Conservation (phyloP, 768 basidiomycete genomes). For the Termitomyces heimii region DNA sequence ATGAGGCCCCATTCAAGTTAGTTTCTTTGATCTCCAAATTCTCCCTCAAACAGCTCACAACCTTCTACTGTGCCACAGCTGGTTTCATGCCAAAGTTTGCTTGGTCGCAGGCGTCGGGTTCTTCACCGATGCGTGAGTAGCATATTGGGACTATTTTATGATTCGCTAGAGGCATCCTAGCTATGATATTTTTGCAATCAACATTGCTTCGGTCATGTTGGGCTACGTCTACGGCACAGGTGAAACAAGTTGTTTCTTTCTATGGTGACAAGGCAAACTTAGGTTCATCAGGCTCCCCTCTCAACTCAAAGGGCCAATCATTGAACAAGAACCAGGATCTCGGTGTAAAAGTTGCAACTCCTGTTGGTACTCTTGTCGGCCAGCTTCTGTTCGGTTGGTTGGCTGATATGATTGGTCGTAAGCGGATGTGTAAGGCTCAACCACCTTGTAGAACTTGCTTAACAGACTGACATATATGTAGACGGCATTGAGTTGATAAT, state of each 20-base stretch:
- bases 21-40: not conserved
- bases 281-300: not conserved
- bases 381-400: constrained; percentile 79
- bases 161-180: constrained; percentile 20
- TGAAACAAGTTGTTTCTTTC: constrained; percentile 6
- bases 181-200: constrained; percentile 89
- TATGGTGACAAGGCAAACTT: not conserved
- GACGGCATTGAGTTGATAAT: constrained; percentile 74
- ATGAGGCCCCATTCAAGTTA: constrained; percentile 80
- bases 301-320: constrained; percentile 19
- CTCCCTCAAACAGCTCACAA: not conserved
- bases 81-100: constrained; percentile 82
- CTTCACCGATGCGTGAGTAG: constrained; percentile 76
- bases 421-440: constrained; percentile 65
- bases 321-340: constrained; percentile 62
- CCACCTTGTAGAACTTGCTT: constrained; percentile 15
- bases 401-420: constrained; percentile 71
- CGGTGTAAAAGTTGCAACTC: constrained; percentile 75
- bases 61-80: constrained; percentile 31
- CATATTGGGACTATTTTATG: not conserved
- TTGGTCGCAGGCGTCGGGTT: constrained; percentile 77
- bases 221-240: constrained; percentile 68
- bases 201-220: constrained; percentile 77
- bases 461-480: constrained; percentile 15
- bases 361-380: constrained; percentile 71